Base-by-base conservation (phyloP, 1,284 basidiomycete genomes). In the Rhodotorula sp. region DNA sequence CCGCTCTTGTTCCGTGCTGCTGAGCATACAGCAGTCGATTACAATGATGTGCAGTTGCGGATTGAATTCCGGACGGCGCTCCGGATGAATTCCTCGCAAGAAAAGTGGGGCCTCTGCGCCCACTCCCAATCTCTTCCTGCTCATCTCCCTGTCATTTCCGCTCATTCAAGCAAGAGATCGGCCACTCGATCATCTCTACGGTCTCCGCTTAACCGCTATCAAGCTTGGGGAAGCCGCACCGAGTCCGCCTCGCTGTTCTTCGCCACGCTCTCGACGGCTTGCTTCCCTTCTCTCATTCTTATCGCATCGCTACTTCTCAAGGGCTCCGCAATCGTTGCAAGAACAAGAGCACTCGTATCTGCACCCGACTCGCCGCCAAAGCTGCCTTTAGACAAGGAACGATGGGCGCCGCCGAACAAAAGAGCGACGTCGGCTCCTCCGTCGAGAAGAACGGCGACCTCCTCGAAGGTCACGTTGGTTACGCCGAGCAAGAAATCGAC, bases 401-500 rank as follows among this genome's bases (percentile, higher is more conserved):
- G 10, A 62, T 49, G 61, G 21, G 26, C 23, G 18, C 15, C 21
- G 48, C 34, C 31, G 47, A 16, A 14, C 47, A 49, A 18, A 63
- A 63, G 52, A 29, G 23, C 16, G 16, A 16, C 7, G 18, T 23
- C 31, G 21, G 16, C 16, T 43, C 51, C n/a, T 23, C 12, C 5
- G 26, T n/a, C 54, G 54, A 56, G 54, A 56, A 56, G 54, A 18
- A 21, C 18, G 29, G 26, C n/a, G 47, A 34, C 60, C 21, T 23
- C 16, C 34, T 10, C 54, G 56, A 65, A 31, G 26, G 34, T 3
- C 39, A 43, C n/a, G 52, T 70, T 56, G 43, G 34, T 5, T 70
- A 70, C 26, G 23, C 64, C 2, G 8, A 16, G 5, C 46, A 59
- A 12, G 48, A 60, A 2, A 70, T 70, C 26, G 61, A 63, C 51